phyloP scores from a whole-genome alignment of 2,329 filamentous ascomycete genomes.

The Cordyceps tenuipes region DNA sequence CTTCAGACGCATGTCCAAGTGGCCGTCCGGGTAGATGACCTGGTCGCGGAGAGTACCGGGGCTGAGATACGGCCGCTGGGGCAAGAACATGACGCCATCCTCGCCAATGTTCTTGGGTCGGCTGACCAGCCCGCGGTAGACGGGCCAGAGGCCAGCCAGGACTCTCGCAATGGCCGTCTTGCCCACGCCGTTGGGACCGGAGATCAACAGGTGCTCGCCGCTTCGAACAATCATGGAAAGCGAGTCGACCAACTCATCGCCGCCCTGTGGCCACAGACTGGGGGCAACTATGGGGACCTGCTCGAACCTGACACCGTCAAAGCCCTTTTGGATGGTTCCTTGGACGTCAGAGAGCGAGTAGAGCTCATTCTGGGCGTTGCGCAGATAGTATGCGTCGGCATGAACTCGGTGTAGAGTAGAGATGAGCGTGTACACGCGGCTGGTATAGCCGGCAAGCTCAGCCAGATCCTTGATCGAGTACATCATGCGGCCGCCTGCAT shows the following conservation, averaged over 20 bases:
- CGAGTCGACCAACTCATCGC: constrained; percentile 83
- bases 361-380: constrained; percentile 61
- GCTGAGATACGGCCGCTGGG: constrained; percentile 85
- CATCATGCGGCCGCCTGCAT: constrained; percentile 97
- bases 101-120: constrained; percentile 70
- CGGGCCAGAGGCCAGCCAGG: constrained; percentile 88
- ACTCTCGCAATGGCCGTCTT: constrained; percentile 85
- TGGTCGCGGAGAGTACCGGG: constrained; percentile 91
- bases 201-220: constrained; percentile 91
- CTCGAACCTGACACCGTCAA: constrained; percentile 88
- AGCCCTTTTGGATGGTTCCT: constrained; percentile 88
- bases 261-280: constrained; percentile 76
- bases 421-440: constrained; percentile 89
- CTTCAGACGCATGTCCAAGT: constrained; percentile 83
- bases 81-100: constrained; percentile 97
- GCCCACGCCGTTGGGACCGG: constrained; percentile 87
- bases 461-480: constrained; percentile 98
- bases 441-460: constrained; percentile 92
- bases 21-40: constrained; percentile 94
- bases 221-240: constrained; percentile 82
- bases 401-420: constrained; percentile 91
- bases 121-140: constrained; percentile 86
- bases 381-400: constrained; percentile 74
- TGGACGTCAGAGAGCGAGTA: constrained; percentile 88
- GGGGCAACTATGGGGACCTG: constrained; percentile 90